Percentiles rank a stretch among this genome's conserved stretches.
These are phyloP conservation scores for Zygnema cylindricum DNA, from an alignment of 139 green algal species.

Conservation along the genomic window DNA sequence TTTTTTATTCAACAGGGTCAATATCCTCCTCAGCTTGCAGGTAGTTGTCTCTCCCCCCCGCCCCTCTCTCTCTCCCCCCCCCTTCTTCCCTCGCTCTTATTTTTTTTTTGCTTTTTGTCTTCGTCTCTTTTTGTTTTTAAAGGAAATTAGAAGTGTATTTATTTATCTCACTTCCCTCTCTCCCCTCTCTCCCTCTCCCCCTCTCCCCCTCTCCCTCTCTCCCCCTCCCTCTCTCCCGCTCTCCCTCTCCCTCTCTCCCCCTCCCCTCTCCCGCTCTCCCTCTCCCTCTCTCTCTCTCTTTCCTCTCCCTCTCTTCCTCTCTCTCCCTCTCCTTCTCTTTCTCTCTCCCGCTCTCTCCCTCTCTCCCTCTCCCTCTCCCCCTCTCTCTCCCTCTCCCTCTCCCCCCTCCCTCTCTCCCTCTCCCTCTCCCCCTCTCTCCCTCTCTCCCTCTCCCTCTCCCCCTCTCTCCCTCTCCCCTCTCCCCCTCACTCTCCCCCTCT, in stretches of 20 bases:
- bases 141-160: no score
- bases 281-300: slow-evolving; percentile 16
- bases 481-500: slow-evolving; percentile 11
- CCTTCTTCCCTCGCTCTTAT: not conserved
- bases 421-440: slow-evolving; percentile 4
- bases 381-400: slow-evolving; percentile 19
- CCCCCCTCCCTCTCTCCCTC: not conserved
- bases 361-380: slow-evolving; percentile 1
- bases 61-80: not conserved
- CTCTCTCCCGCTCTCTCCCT: slow-evolving; percentile 5
- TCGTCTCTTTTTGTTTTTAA: no score
- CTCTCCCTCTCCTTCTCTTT: not conserved
- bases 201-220: not conserved
- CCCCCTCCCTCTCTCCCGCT: not conserved
- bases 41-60: not conserved
- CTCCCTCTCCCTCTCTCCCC: not conserved
- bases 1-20: no score
- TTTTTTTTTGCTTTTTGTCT: no score
- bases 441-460: not conserved
- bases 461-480: not conserved
- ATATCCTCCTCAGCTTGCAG: not conserved
- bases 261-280: slow-evolving; percentile 17
- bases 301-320: slow-evolving; percentile 7
- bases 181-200: not conserved
- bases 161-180: not conserved